Evolutionary conservation across 1,284 basidiomycete species (phyloP).

Genomic region (Mrakiaceae sp.): DNA sequence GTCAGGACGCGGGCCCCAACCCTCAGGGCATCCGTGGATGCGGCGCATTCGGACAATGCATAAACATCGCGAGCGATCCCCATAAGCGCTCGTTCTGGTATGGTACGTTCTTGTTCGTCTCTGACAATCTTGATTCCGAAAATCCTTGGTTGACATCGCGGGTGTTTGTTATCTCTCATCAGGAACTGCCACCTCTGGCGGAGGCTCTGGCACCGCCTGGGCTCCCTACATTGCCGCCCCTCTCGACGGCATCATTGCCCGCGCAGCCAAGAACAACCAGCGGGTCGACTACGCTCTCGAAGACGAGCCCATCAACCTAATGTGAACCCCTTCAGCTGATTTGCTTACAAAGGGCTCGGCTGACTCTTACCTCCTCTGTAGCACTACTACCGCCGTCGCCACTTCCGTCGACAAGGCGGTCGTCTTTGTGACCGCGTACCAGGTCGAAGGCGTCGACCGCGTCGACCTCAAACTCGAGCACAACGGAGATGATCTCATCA

Average conservation of each 20-base stretch:
- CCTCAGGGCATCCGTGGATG: conserved; percentile 27
- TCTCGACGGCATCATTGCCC: conserved; percentile 29
- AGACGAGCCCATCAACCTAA: too few relatives aligned
- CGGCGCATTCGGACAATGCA: not conserved
- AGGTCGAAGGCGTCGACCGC: conserved; percentile 18
- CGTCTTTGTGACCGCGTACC: conserved; percentile 6
- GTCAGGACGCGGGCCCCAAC: conserved; percentile 30
- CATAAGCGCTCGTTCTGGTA: not conserved
- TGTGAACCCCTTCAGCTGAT: too few relatives aligned
- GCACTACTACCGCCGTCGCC: not conserved
- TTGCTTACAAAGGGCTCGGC: too few relatives aligned
- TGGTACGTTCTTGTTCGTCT: not conserved
- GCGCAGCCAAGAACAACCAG: conserved; percentile 24
- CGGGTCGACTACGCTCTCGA: conserved; percentile 29
- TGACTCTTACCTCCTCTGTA: too few relatives aligned
- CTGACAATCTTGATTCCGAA: not conserved
- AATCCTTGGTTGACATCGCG: not conserved
- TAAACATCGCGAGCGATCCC: not conserved
- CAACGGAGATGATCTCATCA: conserved; percentile 17
- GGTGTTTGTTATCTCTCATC: not conserved
- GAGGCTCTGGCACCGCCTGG: conserved; percentile 31
- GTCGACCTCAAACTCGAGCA: conserved; percentile 30
- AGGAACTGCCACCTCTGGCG: conserved; percentile 31
- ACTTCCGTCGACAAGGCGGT: not conserved
- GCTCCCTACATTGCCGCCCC: conserved; percentile 24